These are phyloP conservation scores for Rosa persica DNA, from an alignment of 306 rosid species.

Conservation along the genomic window DNA sequence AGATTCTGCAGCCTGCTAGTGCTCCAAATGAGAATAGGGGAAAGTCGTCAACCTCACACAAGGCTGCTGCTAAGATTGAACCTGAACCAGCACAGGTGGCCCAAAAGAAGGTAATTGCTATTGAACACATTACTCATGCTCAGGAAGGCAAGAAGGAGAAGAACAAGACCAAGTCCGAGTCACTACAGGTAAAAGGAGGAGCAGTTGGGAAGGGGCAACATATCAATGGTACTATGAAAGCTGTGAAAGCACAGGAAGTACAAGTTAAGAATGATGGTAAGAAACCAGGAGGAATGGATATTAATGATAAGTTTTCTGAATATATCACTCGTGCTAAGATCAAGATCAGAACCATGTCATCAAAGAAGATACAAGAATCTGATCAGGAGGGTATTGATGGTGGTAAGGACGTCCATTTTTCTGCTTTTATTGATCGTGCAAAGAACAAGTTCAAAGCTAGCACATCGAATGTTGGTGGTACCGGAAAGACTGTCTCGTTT, in stretches of 20 bases:
- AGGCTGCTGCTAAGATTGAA: neutral
- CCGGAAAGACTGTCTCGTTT: conserved; percentile 31
- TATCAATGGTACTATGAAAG: neutral
- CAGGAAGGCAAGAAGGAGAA: conserved; percentile 4
- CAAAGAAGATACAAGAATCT: conserved; percentile 22
- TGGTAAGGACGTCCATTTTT: conserved; percentile 33
- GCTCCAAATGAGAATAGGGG: neutral
- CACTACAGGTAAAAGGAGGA: neutral
- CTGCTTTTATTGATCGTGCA: conserved; percentile 42
- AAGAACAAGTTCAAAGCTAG: conserved; percentile 39
- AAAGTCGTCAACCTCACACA: neutral
- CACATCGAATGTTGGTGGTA: conserved; percentile 19
- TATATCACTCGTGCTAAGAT: conserved; percentile 35
- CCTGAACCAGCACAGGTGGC: neutral
- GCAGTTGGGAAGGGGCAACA: neutral
- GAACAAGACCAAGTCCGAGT: neutral
- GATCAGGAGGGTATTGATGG: conserved; percentile 22
- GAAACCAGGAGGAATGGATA: conserved; percentile 21
- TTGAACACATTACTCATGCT: conserved; percentile 6
- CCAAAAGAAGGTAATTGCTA: neutral
- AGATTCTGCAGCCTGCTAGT: neutral
- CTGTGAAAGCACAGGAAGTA: neutral
- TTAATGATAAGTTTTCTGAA: conserved; percentile 38
- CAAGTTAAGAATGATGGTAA: conserved; percentile 3
- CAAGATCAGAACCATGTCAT: conserved; percentile 35